Conservation (phyloP, 2,329 filamentous ascomycete genomes). For the Xylaria sp. region DNA sequence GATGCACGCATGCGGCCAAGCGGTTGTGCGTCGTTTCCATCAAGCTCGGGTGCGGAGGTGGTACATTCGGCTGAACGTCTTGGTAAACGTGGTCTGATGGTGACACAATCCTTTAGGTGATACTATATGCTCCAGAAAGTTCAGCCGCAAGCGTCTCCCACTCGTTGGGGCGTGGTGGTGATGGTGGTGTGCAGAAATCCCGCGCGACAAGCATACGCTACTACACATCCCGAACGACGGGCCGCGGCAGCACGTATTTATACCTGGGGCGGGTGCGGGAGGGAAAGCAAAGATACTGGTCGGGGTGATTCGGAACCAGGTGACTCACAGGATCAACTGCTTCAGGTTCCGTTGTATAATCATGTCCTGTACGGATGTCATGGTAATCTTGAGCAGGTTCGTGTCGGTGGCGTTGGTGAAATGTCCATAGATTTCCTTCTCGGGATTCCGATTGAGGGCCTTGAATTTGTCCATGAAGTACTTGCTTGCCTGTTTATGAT, state of each 20-base stretch:
- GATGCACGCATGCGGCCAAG: slow-evolving; percentile 21
- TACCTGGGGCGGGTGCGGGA: slow-evolving; percentile 21
- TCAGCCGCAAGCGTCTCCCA: slow-evolving; percentile 38
- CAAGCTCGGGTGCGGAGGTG: slow-evolving; percentile 18
- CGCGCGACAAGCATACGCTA: slow-evolving; percentile 30
- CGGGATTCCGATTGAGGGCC: slow-evolving; percentile 72
- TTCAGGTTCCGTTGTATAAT: slow-evolving; percentile 85
- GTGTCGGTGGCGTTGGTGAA: slow-evolving; percentile 69
- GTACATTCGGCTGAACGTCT: slow-evolving; percentile 6
- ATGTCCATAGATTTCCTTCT: slow-evolving; percentile 68
- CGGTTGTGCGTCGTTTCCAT: slow-evolving; percentile 31
- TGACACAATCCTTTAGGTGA: slow-evolving; percentile 30
- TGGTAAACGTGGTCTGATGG: slow-evolving; percentile 21
- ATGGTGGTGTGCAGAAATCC: slow-evolving; percentile 16
- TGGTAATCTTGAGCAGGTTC: slow-evolving; percentile 82
- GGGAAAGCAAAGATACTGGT: slow-evolving; percentile 18
- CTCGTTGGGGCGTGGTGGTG: slow-evolving; percentile 25
- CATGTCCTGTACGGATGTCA: slow-evolving; percentile 86
- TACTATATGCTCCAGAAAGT: slow-evolving; percentile 43
- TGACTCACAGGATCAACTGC: slow-evolving; percentile 71
- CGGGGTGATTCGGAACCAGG: slow-evolving; percentile 35
- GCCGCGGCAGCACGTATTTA: slow-evolving; percentile 24
- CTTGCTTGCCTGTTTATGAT: slow-evolving; percentile 76
- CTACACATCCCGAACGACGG: slow-evolving; percentile 25
- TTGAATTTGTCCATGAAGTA: slow-evolving; percentile 85